Evolutionary conservation across 176 grass and related monocot species (phyloP), one percentile per base, ranked within the genome.

Genomic region (Tillandsia fasciculata): DNA sequence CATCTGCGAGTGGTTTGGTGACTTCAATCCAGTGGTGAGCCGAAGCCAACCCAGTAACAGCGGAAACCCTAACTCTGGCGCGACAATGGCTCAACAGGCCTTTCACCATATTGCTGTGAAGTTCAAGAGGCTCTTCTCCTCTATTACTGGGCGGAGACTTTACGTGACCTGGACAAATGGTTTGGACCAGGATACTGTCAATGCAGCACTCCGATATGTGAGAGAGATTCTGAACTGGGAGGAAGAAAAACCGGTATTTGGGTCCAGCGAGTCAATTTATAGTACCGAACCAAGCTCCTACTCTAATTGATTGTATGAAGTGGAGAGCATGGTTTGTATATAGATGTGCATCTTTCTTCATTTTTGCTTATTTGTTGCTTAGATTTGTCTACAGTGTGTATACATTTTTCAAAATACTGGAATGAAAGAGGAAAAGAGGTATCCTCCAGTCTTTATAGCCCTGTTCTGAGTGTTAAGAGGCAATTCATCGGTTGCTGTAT

Each of bases 221-320:
- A 70, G 87, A 72, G 95, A 93, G 72, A 83, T 94, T 11, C 2
- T 88, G 53, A 99, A 87, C 73, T 99, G 95, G 95, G 95, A 90
- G 10, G 90, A 99, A 3, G 90, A 99, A 50, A 90, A 81, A 57
- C 84, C 85, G 0, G 77, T 84, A 17, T 90, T 87, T 11, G 75
- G 66, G n/a, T 73, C 71, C 48, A 77, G 68, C 49, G 90, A 99
- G 66, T 80, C 95, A 0, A 61, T 82, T 5, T 82, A 90, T 75
- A 90, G 86, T 64, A 86, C 73, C 15, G 95, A 94, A 69, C 90
- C 87, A 0, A 93, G 84, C 76, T 80, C 86, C 50, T 86, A 65
- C 75, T 86, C 86, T 56, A 79, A 70, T 26, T 99, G 70, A 75
- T 71, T 64, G 0, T 1, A 52, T 48, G 50, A 49, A 27, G 67